These are phyloP conservation scores for Sugiyamaella valdiviana DNA, from an alignment of 805 yeast genomes.

Conservation along the genomic window DNA sequence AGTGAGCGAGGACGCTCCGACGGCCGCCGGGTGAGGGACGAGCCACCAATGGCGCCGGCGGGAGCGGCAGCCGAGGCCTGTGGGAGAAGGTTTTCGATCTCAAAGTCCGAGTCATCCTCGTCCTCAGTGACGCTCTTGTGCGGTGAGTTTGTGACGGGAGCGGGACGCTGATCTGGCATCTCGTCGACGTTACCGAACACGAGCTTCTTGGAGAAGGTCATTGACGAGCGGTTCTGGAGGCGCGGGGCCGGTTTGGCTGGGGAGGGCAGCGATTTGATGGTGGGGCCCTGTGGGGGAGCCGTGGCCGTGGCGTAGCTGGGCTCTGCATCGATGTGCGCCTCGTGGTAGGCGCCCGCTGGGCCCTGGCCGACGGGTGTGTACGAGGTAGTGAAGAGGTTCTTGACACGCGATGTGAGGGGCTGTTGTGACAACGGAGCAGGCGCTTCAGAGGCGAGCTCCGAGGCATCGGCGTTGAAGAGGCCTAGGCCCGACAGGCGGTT, in stretches of 20 bases:
- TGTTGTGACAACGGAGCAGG: too few relatives aligned
- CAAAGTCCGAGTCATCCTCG: constrained; percentile 13
- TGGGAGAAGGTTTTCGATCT: constrained; percentile 19
- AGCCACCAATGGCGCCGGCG: constrained; percentile 2
- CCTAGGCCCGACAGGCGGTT: neutral
- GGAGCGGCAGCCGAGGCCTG: constrained; percentile 10
- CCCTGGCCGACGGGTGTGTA: neutral
- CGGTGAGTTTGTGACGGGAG: neutral
- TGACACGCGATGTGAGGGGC: neutral
- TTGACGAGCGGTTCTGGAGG: constrained; percentile 14
- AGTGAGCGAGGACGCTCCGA: constrained; percentile 2
- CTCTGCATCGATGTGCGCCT: neutral
- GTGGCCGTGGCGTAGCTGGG: neutral
- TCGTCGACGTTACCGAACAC: constrained; percentile 12
- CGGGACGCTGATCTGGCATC: neutral
- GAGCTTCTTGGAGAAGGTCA: constrained; percentile 19
- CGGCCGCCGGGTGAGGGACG: constrained; percentile 3
- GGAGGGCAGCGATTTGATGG: neutral
- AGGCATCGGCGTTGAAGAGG: neutral
- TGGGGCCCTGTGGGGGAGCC: neutral
- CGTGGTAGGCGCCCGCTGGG: neutral
- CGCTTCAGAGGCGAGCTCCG: neutral
- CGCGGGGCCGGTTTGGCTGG: constrained; percentile 1
- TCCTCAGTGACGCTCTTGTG: neutral
- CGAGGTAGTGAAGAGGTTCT: neutral